Evolutionary conservation across 257 asterid species (phyloP), one percentile per base, ranked within the genome.

Genomic region (Nicotiana tomentosiformis): DNA sequence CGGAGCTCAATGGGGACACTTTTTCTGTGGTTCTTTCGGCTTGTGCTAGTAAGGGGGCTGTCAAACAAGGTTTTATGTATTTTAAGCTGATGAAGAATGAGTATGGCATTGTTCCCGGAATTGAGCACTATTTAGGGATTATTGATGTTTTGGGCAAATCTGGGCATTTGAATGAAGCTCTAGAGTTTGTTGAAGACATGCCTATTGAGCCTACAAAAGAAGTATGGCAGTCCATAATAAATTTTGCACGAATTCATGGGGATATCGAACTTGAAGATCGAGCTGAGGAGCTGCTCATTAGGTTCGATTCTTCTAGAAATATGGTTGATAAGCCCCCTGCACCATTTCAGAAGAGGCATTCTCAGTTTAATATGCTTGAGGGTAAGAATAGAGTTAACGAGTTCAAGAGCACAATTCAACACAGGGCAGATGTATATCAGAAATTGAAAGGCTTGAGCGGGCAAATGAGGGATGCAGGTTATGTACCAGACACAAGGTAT

Each of bases 251-350:
- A 66, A 80, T 87, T 30, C 89, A 89, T 51, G 91, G 91, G 33
- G 83, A 89, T 49, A 65, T 89, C 20, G 90, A 89, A 69, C 89
- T 87, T 79, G 90, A 89, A 83, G 88, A 89, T 82, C 87, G 20
- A 4, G 78, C 81, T 11, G 87, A 66, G 77, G 90, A 89, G 86
- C 55, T 89, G 37, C 77, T 89, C 53, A 56, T 60, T 66, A 51
- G 55, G 79, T 80, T 87, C 10, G 88, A 85, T 64, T 62, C 85
- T 29, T 76, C 86, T 57, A 81, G 64, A 56, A 66, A 61, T 23
- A 43, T n/a, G 74, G 56, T 64, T 32, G 80, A 82, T 55, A 83
- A 77, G 14, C 84, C 77, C 11, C 84, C 79, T 18, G 58, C 65
- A 5, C 90, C 90, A 39, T 77, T 49, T 32, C 82, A 53, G 69